Evolutionary conservation across 768 basidiomycete species (phyloP).

Genomic region (Paxillus ammoniavirescens): DNA sequence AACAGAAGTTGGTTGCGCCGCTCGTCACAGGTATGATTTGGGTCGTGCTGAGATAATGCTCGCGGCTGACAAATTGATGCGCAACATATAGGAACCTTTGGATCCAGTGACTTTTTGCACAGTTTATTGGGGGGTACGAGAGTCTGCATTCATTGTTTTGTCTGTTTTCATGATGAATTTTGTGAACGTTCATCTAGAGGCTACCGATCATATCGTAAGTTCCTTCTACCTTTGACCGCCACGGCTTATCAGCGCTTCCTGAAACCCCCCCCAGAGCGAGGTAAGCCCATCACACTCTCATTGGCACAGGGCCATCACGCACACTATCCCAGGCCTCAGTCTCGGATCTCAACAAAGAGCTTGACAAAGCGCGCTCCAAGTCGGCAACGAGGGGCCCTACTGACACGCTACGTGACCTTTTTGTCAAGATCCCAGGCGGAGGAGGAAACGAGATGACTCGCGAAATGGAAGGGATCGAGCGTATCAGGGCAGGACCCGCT

Average conservation of each 20-base stretch:
- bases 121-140: conserved; percentile 69
- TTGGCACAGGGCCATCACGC: conserved; percentile 4
- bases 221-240: neutral
- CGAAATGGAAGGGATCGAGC: conserved; percentile 72
- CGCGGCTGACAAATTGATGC: neutral
- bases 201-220: conserved; percentile 59
- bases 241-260: neutral
- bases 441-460: conserved; percentile 61
- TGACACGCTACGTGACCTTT: conserved; percentile 55
- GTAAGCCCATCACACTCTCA: conserved; percentile 1
- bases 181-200: conserved; percentile 39
- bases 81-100: conserved; percentile 57
- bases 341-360: conserved; percentile 77
- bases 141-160: neutral
- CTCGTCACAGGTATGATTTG: conserved; percentile 64
- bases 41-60: neutral
- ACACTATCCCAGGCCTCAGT: conserved; percentile 66
- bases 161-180: neutral
- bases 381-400: conserved; percentile 37
- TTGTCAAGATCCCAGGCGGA: conserved; percentile 63
- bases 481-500: conserved; percentile 59
- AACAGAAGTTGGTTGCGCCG: conserved; percentile 74
- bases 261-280: conserved; percentile 27
- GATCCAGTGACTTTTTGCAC: conserved; percentile 75
- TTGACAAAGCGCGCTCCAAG: conserved; percentile 66